Conservation (phyloP, 2,329 filamentous ascomycete genomes). For the Exophiala spinifera region DNA sequence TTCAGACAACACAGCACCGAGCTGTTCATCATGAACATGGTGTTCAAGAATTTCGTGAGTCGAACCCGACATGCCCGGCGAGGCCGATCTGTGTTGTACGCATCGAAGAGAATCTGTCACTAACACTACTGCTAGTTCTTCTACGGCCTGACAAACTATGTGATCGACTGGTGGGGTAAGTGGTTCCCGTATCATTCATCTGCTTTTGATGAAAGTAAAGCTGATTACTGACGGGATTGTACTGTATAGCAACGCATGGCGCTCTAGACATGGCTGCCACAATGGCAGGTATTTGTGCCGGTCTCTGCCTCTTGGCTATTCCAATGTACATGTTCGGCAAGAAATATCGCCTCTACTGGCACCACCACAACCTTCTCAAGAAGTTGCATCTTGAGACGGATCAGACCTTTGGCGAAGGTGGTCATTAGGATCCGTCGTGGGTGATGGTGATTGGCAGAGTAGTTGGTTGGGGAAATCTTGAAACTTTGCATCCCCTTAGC, state of each 20-base stretch:
- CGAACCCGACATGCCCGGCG: too few species aligned
- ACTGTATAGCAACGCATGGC: constrained; percentile 26
- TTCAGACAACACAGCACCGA: constrained; percentile 21
- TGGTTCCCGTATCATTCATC: not conserved
- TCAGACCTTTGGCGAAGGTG: constrained; percentile 8
- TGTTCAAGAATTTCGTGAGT: constrained; percentile 24
- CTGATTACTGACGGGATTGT: not conserved
- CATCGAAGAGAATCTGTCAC: not conserved
- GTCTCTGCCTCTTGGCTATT: constrained; percentile 35
- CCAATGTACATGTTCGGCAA: constrained; percentile 38
- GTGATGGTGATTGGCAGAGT: too few species aligned
- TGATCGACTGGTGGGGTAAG: constrained; percentile 34
- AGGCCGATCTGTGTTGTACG: too few species aligned
- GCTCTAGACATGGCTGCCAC: constrained; percentile 34
- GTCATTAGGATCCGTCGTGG: not conserved
- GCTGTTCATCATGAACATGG: constrained; percentile 26
- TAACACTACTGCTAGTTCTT: constrained; percentile 29
- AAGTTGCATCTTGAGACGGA: constrained; percentile 16
- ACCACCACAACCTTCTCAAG: constrained; percentile 16
- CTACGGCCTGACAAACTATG: constrained; percentile 37
- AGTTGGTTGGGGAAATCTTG: too few species aligned
- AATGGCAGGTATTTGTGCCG: constrained; percentile 35
- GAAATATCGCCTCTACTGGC: constrained; percentile 33
- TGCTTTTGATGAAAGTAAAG: too few species aligned
- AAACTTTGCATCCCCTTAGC: too few species aligned